These are phyloP conservation scores for Gnomoniopsis sp. DNA, from an alignment of 2,329 filamentous ascomycete species.

Conservation along the genomic window DNA sequence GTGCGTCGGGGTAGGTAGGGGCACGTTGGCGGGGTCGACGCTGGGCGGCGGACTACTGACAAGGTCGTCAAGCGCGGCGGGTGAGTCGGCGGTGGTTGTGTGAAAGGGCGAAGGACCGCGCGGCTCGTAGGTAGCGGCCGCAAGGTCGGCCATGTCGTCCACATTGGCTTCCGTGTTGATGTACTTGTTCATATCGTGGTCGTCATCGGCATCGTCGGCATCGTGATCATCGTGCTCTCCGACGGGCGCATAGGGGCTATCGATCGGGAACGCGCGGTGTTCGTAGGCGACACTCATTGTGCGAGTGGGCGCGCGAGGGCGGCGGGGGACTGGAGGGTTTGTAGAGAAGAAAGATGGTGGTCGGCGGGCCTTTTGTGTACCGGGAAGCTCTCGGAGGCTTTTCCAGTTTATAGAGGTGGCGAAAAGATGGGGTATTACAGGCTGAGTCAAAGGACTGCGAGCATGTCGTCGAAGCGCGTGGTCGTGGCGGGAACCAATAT, in stretches of 20 bases:
- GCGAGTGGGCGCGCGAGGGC: neutral
- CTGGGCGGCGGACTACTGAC: conserved; percentile 24
- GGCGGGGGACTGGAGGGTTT: neutral
- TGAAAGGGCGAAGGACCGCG: conserved; percentile 16
- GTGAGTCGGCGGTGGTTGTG: conserved; percentile 33
- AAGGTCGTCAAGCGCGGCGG: conserved; percentile 37
- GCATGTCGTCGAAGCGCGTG: neutral
- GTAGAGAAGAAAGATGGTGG: neutral
- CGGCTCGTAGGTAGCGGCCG: conserved; percentile 27
- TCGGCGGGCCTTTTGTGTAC: neutral
- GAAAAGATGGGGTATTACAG: neutral
- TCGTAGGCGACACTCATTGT: conserved; percentile 53
- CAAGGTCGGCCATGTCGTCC: conserved; percentile 30
- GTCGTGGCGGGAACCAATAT: neutral
- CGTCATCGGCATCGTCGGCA: conserved; percentile 31
- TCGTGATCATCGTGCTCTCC: conserved; percentile 37
- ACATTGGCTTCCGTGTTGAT: conserved; percentile 34
- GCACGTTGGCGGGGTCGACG: conserved; percentile 26
- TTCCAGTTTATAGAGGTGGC: neutral
- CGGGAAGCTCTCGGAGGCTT: neutral
- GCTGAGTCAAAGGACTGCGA: neutral
- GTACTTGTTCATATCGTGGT: conserved; percentile 26
- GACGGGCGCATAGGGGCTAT: conserved; percentile 45
- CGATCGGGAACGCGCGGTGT: conserved; percentile 44
- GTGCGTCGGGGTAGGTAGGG: conserved; percentile 26